Evolutionary conservation across 2,329 filamentous ascomycete species (phyloP).

Genomic region (Keithomyces neogunnii): DNA sequence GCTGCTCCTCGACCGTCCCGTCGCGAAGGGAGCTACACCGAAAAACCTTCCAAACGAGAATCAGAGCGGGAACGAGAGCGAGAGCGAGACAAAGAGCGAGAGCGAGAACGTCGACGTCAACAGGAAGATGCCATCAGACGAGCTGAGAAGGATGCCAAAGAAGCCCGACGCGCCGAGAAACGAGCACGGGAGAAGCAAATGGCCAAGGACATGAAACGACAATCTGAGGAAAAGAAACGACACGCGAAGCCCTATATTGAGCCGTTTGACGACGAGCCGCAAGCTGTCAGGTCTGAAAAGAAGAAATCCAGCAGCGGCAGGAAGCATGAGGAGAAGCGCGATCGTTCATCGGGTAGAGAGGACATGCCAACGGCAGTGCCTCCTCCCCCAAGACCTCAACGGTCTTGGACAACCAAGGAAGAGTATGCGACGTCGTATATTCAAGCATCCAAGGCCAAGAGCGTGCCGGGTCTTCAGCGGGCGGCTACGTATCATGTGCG

Average conservation of each 20-base stretch:
- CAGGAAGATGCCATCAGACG: conserved; percentile 19
- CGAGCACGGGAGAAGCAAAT: conserved; percentile 24
- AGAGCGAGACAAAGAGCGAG: conserved; percentile 12
- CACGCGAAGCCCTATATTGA: conserved; percentile 27
- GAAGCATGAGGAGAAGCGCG: conserved; percentile 29
- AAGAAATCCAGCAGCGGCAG: conserved; percentile 30
- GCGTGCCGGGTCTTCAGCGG: conserved; percentile 11
- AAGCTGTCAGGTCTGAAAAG: conserved; percentile 21
- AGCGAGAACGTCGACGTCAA: conserved; percentile 14
- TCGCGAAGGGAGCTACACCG: conserved; percentile 39
- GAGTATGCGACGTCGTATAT: conserved; percentile 22
- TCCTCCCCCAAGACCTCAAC: conserved; percentile 15
- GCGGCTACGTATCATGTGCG: conserved; percentile 15
- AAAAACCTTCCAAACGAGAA: conserved; percentile 36
- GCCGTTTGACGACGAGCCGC: conserved; percentile 21
- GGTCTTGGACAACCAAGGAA: conserved; percentile 13
- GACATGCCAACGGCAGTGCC: conserved; percentile 14
- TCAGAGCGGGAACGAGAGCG: conserved; percentile 25
- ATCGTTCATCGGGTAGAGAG: conserved; percentile 25
- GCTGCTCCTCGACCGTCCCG: conserved; percentile 28
- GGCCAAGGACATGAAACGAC: conserved; percentile 29
- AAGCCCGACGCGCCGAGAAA: conserved; percentile 25
- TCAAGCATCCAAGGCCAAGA: conserved; percentile 20
- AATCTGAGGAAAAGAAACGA: conserved; percentile 28
- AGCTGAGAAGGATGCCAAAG: conserved; percentile 24